Percentiles rank a stretch among this genome's conserved stretches.
Conservation (phyloP, 2,329 filamentous ascomycete genomes). For the Neonectria magnoliae region DNA sequence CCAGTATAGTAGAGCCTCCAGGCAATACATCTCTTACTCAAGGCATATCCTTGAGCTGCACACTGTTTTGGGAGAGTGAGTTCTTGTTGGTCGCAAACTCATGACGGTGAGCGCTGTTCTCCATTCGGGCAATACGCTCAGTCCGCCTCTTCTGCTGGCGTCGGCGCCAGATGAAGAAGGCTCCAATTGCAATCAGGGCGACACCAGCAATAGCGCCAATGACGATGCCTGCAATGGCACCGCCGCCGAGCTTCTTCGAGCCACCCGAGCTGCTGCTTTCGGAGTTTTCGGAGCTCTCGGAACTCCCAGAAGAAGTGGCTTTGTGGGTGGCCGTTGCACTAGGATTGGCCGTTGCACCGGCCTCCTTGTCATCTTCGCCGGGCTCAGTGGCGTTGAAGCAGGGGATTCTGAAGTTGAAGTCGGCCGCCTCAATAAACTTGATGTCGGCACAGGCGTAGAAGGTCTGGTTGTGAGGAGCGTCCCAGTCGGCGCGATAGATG, state of each 20-base stretch:
- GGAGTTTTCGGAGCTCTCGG: neutral
- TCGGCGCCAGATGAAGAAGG: conserved; percentile 63
- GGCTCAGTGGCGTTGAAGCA: conserved; percentile 58
- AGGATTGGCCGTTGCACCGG: conserved; percentile 22
- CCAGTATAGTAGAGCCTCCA: neutral
- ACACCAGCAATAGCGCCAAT: conserved; percentile 73
- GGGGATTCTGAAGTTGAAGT: conserved; percentile 48
- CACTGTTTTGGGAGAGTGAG: conserved; percentile 4
- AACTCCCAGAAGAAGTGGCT: neutral
- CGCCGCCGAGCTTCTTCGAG: conserved; percentile 71
- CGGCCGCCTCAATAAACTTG: conserved; percentile 50
- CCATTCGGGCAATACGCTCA: conserved; percentile 10
- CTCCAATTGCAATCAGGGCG: conserved; percentile 65
- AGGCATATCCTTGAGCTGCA: neutral
- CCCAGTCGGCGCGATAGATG: conserved; percentile 57
- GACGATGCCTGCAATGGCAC: conserved; percentile 69
- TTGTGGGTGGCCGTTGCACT: conserved; percentile 30
- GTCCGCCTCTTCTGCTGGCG: conserved; percentile 39
- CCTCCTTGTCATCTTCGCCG: conserved; percentile 38
- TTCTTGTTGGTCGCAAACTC: conserved; percentile 4
- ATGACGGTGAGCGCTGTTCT: neutral
- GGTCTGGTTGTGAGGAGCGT: conserved; percentile 54
- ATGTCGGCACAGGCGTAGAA: conserved; percentile 63
- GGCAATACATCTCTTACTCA: neutral
- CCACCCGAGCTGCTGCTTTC: conserved; percentile 26